These are phyloP conservation scores for Oehlia diaphana DNA, from an alignment of 192 early-diverging fungal genomes.

Conservation along the genomic window DNA sequence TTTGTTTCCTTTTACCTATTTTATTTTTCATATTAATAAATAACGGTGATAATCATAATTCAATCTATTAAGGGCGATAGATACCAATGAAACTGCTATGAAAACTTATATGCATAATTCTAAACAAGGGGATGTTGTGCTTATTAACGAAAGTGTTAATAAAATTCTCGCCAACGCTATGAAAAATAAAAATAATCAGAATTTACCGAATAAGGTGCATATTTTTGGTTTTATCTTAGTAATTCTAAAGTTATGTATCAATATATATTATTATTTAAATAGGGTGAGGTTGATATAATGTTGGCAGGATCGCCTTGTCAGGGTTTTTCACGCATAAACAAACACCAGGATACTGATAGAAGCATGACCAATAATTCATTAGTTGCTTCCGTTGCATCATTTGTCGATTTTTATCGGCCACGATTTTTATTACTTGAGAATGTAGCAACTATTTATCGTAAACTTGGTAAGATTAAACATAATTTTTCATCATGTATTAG, in stretches of 20 bases:
- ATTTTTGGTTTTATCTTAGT: background rate
- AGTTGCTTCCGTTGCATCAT: constrained; percentile 31
- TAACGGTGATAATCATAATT: background rate
- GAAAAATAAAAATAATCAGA: background rate
- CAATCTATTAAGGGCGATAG: constrained; percentile 33
- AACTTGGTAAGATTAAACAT: background rate
- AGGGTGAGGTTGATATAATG: constrained; percentile 38
- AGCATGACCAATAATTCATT: constrained; percentile 29
- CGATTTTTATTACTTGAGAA: constrained; percentile 35
- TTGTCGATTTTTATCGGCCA: constrained; percentile 33
- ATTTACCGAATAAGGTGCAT: constrained; percentile 12
- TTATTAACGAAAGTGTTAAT: constrained; percentile 35
- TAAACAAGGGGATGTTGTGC: constrained; percentile 1
- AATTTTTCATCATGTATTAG: no score
- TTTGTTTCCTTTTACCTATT: background rate
- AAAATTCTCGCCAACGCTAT: constrained; percentile 25
- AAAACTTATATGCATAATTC: constrained; percentile 29
- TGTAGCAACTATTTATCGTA: constrained; percentile 19
- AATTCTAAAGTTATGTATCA: background rate
- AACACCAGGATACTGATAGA: background rate
- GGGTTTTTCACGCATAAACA: constrained; percentile 32
- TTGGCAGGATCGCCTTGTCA: constrained; percentile 39
- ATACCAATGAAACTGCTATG: constrained; percentile 26
- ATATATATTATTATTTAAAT: background rate
- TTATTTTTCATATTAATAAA: background rate